phyloP scores from a whole-genome alignment of 1,284 basidiomycete species.

The Cutaneotrichosporon mucoides region DNA sequence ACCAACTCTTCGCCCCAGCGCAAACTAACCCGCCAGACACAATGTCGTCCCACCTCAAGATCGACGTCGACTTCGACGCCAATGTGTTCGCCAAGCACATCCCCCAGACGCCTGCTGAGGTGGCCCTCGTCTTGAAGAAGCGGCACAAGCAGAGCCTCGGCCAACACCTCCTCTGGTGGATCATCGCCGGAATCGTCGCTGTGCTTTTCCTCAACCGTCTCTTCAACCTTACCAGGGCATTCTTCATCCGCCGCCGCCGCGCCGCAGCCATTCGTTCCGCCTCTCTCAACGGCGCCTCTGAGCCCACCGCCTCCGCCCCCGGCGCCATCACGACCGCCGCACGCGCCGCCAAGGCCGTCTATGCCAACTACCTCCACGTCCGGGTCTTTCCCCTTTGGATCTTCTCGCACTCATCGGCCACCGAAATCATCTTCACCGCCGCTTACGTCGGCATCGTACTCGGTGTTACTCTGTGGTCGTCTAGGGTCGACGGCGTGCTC shows the following conservation, averaged over 20 bases:
- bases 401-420: not conserved
- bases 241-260: not conserved
- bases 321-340: not conserved
- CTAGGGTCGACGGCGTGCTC: not conserved
- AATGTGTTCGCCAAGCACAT: too few relatives aligned
- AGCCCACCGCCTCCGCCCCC: too few relatives aligned
- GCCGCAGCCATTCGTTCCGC: too few relatives aligned
- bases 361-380: constrained; percentile 3
- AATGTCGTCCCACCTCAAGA: too few relatives aligned
- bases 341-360: not conserved
- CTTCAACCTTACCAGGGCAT: not conserved
- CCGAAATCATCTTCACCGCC: constrained; percentile 4
- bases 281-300: too few relatives aligned
- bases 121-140: too few relatives aligned
- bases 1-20: too few relatives aligned
- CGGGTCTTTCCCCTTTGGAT: constrained; percentile 5
- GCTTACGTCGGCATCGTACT: constrained; percentile 4
- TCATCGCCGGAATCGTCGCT: constrained; percentile 4
- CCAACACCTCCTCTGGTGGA: constrained; percentile 6
- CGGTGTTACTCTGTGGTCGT: constrained; percentile 5
- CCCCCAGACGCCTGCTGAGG: too few relatives aligned
- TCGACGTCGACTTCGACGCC: too few relatives aligned
- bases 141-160: not conserved
- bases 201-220: not conserved
- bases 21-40: too few relatives aligned